Evolutionary conservation across 257 asterid species (phyloP).

Genomic region (Orobanche coerulescens): DNA sequence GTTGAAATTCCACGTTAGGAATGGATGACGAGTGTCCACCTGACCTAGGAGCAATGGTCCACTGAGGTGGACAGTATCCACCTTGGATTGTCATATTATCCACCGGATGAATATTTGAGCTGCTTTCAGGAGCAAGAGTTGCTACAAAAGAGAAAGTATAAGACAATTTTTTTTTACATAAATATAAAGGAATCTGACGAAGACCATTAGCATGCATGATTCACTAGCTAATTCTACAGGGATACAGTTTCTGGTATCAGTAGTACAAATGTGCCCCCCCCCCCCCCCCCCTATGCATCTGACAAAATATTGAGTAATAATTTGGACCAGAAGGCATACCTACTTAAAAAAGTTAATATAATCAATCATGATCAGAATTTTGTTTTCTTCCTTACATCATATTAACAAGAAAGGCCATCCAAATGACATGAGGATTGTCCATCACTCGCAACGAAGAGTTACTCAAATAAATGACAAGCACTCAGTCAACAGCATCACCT

Average conservation of each 20-base stretch:
- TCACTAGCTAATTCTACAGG: neutral
- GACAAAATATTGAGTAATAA: too few relatives aligned
- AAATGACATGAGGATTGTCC: too few relatives aligned
- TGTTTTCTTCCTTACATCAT: too few relatives aligned
- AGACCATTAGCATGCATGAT: neutral
- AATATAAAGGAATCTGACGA: neutral
- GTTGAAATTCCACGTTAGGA: slow-evolving; percentile 29
- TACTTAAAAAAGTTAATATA: too few relatives aligned
- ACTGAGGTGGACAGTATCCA: slow-evolving; percentile 33
- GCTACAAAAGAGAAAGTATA: slow-evolving; percentile 9
- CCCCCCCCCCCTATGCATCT: too few relatives aligned
- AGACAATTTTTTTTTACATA: neutral
- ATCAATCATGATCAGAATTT: too few relatives aligned
- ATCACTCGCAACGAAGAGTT: too few relatives aligned
- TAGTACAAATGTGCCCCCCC: neutral
- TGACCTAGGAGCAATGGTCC: slow-evolving; percentile 23
- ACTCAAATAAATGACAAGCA: neutral
- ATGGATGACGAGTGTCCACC: slow-evolving; percentile 36
- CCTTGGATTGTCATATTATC: slow-evolving; percentile 33
- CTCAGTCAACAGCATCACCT: neutral
- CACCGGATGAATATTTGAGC: slow-evolving; percentile 28
- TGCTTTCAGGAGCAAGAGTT: slow-evolving; percentile 32
- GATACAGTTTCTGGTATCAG: neutral
- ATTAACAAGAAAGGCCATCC: too few relatives aligned
- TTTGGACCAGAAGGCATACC: too few relatives aligned